These are phyloP conservation scores for Pseudopyrenochaeta lycopersici DNA, from an alignment of 2,329 filamentous ascomycete genomes.

Conservation along the genomic window DNA sequence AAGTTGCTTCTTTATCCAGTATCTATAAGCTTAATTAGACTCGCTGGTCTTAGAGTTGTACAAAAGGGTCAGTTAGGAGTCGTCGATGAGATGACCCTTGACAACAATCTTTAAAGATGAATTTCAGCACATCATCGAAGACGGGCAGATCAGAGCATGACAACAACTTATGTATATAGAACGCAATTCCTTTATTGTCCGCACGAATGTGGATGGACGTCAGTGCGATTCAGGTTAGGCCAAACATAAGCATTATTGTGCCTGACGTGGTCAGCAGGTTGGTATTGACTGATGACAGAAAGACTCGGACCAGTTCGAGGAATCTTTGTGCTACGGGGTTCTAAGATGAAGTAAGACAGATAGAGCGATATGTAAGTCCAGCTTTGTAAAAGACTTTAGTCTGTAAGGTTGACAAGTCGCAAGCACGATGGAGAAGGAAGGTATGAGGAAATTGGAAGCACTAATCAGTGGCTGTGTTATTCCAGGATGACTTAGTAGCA, in stretches of 20 bases:
- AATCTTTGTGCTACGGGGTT: neutral
- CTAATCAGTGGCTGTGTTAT: too few relatives aligned
- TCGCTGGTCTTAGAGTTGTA: too few relatives aligned
- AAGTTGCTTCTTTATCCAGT: too few relatives aligned
- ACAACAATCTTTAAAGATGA: too few relatives aligned
- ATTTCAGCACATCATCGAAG: constrained; percentile 6
- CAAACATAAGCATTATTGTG: neutral
- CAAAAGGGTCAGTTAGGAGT: too few relatives aligned
- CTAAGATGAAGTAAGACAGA: neutral
- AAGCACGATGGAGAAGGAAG: neutral
- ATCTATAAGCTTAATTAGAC: too few relatives aligned
- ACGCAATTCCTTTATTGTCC: neutral
- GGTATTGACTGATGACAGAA: neutral
- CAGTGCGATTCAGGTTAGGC: neutral
- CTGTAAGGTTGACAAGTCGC: neutral
- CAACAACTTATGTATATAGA: constrained; percentile 6
- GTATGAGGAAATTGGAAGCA: neutral
- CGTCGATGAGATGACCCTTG: too few relatives aligned
- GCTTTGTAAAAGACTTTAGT: neutral
- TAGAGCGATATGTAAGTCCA: neutral
- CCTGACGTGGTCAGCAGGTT: neutral
- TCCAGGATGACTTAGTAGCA: neutral
- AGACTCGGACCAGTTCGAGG: neutral
- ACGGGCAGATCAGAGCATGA: constrained; percentile 3
- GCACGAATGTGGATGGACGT: neutral